These are phyloP conservation scores for Cyclostephanos invisitatus DNA, from an alignment of 108 stramenopile species.

Conservation along the genomic window DNA sequence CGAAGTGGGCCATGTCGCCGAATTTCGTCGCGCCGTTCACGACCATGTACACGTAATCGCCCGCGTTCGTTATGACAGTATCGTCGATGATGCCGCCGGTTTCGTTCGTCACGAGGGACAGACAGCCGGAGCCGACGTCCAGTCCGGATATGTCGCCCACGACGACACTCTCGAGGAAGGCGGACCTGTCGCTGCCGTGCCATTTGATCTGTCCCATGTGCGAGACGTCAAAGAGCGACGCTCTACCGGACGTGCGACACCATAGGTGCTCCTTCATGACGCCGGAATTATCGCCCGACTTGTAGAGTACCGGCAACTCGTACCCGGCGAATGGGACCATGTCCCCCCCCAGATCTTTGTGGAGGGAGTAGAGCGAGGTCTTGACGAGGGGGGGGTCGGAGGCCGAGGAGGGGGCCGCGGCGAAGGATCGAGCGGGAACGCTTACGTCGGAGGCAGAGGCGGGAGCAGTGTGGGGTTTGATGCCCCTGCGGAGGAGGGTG, in stretches of 20 bases:
- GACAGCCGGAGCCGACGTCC: conserved; percentile 63
- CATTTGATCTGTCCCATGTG: conserved; percentile 99
- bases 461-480: background rate
- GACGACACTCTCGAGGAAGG: conserved; percentile 89
- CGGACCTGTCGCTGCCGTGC: conserved; percentile 90
- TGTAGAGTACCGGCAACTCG: conserved; percentile 96
- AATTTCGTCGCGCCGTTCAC: conserved; percentile 99
- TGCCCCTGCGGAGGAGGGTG: conserved; percentile 18
- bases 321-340: conserved; percentile 99
- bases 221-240: conserved; percentile 95
- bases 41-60: conserved; percentile 92
- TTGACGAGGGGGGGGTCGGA: conserved; percentile 56
- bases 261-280: conserved; percentile 96
- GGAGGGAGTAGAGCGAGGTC: conserved; percentile 90
- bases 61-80: conserved; percentile 94
- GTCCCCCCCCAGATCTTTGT: conserved; percentile 91
- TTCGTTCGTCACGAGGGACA: conserved; percentile 91
- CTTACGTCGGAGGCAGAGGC: conserved; percentile 3
- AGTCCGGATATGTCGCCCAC: conserved; percentile 93
- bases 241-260: conserved; percentile 81
- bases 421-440: conserved; percentile 7
- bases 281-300: conserved; percentile 80
- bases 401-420: conserved; percentile 40
- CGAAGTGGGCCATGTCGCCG: conserved; percentile 93
- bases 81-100: conserved; percentile 97